These are phyloP conservation scores for Aureobasidium sp. DNA, from an alignment of 2,329 filamentous ascomycete genomes.

Conservation along the genomic window DNA sequence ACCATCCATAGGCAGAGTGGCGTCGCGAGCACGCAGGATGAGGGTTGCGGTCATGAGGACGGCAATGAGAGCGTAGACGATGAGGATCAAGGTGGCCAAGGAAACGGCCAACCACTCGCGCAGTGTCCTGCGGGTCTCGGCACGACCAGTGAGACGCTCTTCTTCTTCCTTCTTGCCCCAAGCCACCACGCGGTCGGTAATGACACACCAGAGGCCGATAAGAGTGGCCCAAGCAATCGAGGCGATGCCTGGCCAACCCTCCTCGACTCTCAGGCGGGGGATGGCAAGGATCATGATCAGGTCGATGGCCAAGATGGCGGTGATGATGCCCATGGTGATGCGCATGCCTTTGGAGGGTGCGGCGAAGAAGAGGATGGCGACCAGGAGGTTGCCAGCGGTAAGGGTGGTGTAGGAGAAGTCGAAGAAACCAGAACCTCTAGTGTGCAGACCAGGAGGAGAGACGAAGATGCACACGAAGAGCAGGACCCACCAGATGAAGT, in stretches of 20 bases:
- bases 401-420: constrained; percentile 76
- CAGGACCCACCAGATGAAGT: constrained; percentile 87
- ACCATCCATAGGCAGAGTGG: constrained; percentile 63
- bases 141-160: constrained; percentile 78
- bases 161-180: constrained; percentile 94
- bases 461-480: constrained; percentile 85
- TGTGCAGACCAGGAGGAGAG: constrained; percentile 77
- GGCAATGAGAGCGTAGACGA: constrained; percentile 57
- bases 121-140: constrained; percentile 73
- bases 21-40: constrained; percentile 70
- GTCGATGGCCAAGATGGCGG: constrained; percentile 60
- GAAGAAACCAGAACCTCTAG: constrained; percentile 85
- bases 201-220: constrained; percentile 68
- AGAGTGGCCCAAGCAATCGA: constrained; percentile 76
- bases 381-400: constrained; percentile 64
- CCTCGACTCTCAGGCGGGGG: constrained; percentile 65
- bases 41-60: constrained; percentile 72
- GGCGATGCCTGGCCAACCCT: constrained; percentile 83
- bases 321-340: constrained; percentile 59
- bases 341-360: constrained; percentile 73
- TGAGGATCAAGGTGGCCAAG: constrained; percentile 61
- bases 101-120: constrained; percentile 78
- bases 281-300: constrained; percentile 73
- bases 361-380: constrained; percentile 77
- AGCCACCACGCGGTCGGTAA: constrained; percentile 71